These are phyloP conservation scores for Peronospora farinosa DNA, from an alignment of 352 stramenopile genomes.

Conservation along the genomic window DNA sequence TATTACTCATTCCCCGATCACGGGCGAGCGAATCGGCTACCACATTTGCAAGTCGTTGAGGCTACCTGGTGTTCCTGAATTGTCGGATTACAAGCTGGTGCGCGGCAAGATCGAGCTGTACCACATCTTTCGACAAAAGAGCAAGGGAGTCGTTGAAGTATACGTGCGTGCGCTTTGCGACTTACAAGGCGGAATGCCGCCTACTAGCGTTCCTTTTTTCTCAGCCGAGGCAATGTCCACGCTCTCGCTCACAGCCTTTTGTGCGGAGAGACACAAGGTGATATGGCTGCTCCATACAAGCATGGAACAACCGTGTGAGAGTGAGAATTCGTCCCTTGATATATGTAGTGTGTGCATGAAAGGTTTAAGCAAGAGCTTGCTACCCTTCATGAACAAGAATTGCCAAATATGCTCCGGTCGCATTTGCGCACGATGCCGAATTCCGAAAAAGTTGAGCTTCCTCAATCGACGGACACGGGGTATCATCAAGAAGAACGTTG, in stretches of 20 bases:
- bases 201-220: slow-evolving; percentile 19
- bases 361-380: slow-evolving; percentile 29
- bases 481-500: slow-evolving; percentile 31
- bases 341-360: slow-evolving; percentile 35
- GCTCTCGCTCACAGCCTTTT: slow-evolving; percentile 22
- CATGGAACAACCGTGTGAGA: slow-evolving; percentile 18
- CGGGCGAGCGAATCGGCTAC: slow-evolving; percentile 42
- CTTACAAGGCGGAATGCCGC: slow-evolving; percentile 28
- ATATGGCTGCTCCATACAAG: slow-evolving; percentile 29
- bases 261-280: slow-evolving; percentile 40
- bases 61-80: slow-evolving; percentile 24
- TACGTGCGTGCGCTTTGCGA: slow-evolving; percentile 30
- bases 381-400: slow-evolving; percentile 35
- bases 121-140: slow-evolving; percentile 39
- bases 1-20: slow-evolving; percentile 25
- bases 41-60: slow-evolving; percentile 42
- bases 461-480: slow-evolving; percentile 27
- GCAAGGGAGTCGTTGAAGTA: slow-evolving; percentile 36
- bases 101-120: slow-evolving; percentile 35
- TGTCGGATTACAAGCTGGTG: slow-evolving; percentile 35
- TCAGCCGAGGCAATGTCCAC: slow-evolving; percentile 29
- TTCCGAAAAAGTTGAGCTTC: slow-evolving; percentile 21
- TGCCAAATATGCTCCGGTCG: slow-evolving; percentile 29
- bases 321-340: slow-evolving; percentile 19
- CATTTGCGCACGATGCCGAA: slow-evolving; percentile 20